phyloP scores from a whole-genome alignment of 805 yeast genomes.

The Candida argentea region DNA sequence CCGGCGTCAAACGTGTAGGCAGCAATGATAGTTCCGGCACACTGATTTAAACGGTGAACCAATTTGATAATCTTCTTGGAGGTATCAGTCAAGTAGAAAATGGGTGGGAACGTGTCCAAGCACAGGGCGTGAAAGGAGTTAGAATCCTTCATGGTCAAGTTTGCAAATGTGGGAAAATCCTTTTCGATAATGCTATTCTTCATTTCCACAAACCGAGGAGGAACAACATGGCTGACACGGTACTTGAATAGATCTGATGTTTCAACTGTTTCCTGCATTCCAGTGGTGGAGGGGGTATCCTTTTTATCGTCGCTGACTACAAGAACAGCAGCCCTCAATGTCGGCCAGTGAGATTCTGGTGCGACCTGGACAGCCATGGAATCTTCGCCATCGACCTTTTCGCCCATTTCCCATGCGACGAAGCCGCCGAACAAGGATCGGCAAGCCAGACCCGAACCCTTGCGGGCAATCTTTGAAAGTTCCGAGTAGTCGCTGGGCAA shows the following conservation, averaged over 20 bases:
- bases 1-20: slow-evolving; percentile 99
- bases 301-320: slow-evolving; percentile 92
- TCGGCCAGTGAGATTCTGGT: slow-evolving; percentile 79
- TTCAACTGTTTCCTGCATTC: slow-evolving; percentile 91
- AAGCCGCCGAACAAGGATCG: slow-evolving; percentile 94
- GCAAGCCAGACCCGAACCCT: slow-evolving; percentile 98
- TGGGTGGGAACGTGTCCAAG: slow-evolving; percentile 91
- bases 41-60: slow-evolving; percentile 66
- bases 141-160: slow-evolving; percentile 91
- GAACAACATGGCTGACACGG: slow-evolving; percentile 77
- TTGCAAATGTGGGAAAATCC: slow-evolving; percentile 75
- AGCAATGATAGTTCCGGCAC: slow-evolving; percentile 61
- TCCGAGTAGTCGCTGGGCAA: slow-evolving; percentile 82
- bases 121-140: slow-evolving; percentile 98
- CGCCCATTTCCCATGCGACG: slow-evolving; percentile 99
- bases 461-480: slow-evolving; percentile 87
- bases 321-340: slow-evolving; percentile 78
- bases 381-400: slow-evolving; percentile 65
- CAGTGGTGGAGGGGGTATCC: slow-evolving; percentile 89
- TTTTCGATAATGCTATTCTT: slow-evolving; percentile 59
- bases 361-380: slow-evolving; percentile 92
- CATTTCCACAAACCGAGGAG: slow-evolving; percentile 75
- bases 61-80: slow-evolving; percentile 70
- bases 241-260: slow-evolving; percentile 81
- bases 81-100: slow-evolving; percentile 86